These are phyloP conservation scores for Talaromyces amestolkiae DNA, from an alignment of 2,329 filamentous ascomycete genomes.

Conservation along the genomic window DNA sequence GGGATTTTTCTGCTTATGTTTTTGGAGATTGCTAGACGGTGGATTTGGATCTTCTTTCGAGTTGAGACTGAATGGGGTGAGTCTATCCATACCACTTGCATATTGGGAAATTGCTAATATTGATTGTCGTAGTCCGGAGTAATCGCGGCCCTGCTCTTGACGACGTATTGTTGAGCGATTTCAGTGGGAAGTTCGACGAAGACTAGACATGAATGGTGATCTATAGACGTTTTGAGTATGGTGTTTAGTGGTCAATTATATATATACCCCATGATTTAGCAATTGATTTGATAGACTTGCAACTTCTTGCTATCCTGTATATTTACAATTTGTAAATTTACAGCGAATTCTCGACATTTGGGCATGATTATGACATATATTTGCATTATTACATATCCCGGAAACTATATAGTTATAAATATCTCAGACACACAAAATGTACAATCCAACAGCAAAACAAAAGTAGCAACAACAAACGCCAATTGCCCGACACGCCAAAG, in stretches of 20 bases:
- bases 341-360: background rate
- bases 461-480: background rate
- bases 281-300: background rate
- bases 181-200: constrained; percentile 63
- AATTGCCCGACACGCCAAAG: constrained; percentile 1
- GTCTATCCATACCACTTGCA: constrained; percentile 22
- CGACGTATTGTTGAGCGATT: constrained; percentile 73
- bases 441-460: constrained; percentile 1
- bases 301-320: background rate
- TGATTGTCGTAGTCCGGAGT: constrained; percentile 46
- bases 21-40: constrained; percentile 81
- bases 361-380: background rate
- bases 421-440: constrained; percentile 3
- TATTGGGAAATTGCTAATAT: constrained; percentile 4
- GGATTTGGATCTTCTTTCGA: constrained; percentile 96
- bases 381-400: constrained; percentile 5
- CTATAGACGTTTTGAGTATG: constrained; percentile 9
- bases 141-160: constrained; percentile 58
- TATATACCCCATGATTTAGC: constrained; percentile 1
- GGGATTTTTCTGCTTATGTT: constrained; percentile 85
- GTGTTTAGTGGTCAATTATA: background rate
- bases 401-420: constrained; percentile 5
- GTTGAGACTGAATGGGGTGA: constrained; percentile 90
- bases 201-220: constrained; percentile 41
- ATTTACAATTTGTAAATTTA: background rate